Conservation (phyloP, 2,329 filamentous ascomycete species). For the Tetracladium maxilliforme region DNA sequence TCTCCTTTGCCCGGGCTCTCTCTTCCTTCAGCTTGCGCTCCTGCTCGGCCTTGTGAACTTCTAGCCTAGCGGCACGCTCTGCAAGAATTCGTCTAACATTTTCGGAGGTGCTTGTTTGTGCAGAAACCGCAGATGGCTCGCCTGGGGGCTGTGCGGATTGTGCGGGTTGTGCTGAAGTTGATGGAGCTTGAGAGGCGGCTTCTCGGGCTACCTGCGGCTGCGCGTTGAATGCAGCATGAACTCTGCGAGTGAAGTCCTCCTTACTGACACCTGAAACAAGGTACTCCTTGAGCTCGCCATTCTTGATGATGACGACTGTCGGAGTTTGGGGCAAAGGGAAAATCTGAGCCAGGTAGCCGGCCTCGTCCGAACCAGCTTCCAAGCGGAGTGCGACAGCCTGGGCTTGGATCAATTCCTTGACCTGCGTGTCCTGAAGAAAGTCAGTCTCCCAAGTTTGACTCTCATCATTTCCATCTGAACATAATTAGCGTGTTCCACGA, state of each 20-base stretch:
- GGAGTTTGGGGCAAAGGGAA: constrained; percentile 71
- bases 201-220: constrained; percentile 1
- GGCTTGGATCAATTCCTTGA: constrained; percentile 38
- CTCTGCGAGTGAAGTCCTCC: constrained; percentile 48
- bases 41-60: too few relatives aligned
- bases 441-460: constrained; percentile 61
- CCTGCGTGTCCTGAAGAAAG: constrained; percentile 43
- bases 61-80: constrained; percentile 31
- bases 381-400: constrained; percentile 60
- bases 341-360: constrained; percentile 66
- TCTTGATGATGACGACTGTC: constrained; percentile 64
- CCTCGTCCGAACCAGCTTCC: constrained; percentile 61
- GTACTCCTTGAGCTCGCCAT: constrained; percentile 66
- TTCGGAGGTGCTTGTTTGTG: constrained; percentile 2
- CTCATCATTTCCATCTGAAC: constrained; percentile 52
- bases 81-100: constrained; percentile 22
- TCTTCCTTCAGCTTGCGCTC: constrained; percentile 31
- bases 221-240: constrained; percentile 25
- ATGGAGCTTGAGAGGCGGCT: background rate
- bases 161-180: constrained; percentile 2
- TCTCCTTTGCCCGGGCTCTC: constrained; percentile 24
- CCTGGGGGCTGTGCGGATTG: constrained; percentile 1
- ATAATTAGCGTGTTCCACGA: constrained; percentile 6
- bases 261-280: constrained; percentile 48
- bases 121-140: constrained; percentile 3